phyloP scores from a whole-genome alignment of 106 monocot genomes.

The Dendrobium nobile region DNA sequence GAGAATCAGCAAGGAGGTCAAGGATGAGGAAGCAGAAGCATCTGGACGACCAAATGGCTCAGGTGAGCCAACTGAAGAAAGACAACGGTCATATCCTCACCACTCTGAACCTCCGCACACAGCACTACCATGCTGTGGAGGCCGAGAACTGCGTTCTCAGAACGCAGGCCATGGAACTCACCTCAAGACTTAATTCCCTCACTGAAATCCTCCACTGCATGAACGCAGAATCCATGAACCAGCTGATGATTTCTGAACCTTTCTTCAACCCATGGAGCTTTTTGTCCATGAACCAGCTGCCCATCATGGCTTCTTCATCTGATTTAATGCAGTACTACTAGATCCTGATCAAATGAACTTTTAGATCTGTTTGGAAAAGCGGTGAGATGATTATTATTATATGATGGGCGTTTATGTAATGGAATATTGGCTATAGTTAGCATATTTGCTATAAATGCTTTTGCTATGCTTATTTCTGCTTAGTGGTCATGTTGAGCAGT shows the following conservation, averaged over 20 bases:
- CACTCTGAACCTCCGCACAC: slow-evolving; percentile 15
- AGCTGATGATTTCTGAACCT: neutral
- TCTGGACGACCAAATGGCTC: slow-evolving; percentile 37
- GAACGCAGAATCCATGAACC: neutral
- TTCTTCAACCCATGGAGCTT: slow-evolving; percentile 24
- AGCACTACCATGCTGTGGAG: slow-evolving; percentile 27
- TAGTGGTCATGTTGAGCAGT: too few species aligned
- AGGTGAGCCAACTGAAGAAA: slow-evolving; percentile 25
- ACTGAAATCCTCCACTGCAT: slow-evolving; percentile 28
- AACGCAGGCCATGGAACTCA: slow-evolving; percentile 34
- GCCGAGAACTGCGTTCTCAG: slow-evolving; percentile 41
- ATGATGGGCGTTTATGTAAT: too few species aligned
- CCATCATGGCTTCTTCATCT: slow-evolving; percentile 29
- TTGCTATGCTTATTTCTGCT: too few species aligned
- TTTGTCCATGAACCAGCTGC: slow-evolving; percentile 26
- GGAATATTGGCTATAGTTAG: too few species aligned
- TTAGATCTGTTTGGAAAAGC: too few species aligned
- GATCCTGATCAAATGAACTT: neutral
- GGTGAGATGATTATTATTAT: too few species aligned
- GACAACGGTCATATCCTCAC: slow-evolving; percentile 31
- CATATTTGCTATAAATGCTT: too few species aligned
- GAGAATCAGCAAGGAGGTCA: slow-evolving; percentile 59
- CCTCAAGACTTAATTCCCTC: slow-evolving; percentile 29
- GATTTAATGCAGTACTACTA: slow-evolving; percentile 33
- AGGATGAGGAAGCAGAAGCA: slow-evolving; percentile 59